Percentiles rank a stretch among this genome's conserved stretches.
Conservation (phyloP, 345 rosid species). For the Lumnitzera racemosa region DNA sequence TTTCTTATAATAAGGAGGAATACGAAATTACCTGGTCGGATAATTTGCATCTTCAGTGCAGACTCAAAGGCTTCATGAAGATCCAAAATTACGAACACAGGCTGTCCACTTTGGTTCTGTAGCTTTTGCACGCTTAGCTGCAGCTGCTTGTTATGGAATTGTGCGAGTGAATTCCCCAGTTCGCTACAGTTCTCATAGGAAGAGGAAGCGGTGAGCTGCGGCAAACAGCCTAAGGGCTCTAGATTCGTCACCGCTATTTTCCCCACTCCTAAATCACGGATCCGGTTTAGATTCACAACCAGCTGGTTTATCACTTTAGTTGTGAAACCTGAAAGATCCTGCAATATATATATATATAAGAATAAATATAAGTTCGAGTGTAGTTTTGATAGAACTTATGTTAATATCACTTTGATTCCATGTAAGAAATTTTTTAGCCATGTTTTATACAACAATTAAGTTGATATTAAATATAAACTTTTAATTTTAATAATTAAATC, state of each 20-base stretch:
- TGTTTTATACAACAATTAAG: too few species aligned
- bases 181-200: slow-evolving; percentile 22
- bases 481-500: too few species aligned
- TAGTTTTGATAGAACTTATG: too few species aligned
- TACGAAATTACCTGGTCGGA: background rate
- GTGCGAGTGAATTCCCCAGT: slow-evolving; percentile 13
- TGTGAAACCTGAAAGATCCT: slow-evolving; percentile 15
- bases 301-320: slow-evolving; percentile 17
- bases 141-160: slow-evolving; percentile 23
- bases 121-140: slow-evolving; percentile 9
- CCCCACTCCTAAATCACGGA: slow-evolving; percentile 24
- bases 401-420: too few species aligned
- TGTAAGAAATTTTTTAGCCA: too few species aligned
- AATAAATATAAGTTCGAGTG: background rate
- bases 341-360: background rate
- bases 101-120: slow-evolving; percentile 7
- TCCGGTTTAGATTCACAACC: slow-evolving; percentile 13
- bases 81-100: slow-evolving; percentile 17
- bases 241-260: slow-evolving; percentile 22
- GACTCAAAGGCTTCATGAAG: slow-evolving; percentile 22
- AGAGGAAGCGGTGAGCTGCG: slow-evolving; percentile 11
- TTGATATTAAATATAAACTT: too few species aligned
- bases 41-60: slow-evolving; percentile 10
- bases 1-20: too few species aligned
- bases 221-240: slow-evolving; percentile 29